Conservation (phyloP, 805 yeast genomes). For the Candida sithepensis region DNA sequence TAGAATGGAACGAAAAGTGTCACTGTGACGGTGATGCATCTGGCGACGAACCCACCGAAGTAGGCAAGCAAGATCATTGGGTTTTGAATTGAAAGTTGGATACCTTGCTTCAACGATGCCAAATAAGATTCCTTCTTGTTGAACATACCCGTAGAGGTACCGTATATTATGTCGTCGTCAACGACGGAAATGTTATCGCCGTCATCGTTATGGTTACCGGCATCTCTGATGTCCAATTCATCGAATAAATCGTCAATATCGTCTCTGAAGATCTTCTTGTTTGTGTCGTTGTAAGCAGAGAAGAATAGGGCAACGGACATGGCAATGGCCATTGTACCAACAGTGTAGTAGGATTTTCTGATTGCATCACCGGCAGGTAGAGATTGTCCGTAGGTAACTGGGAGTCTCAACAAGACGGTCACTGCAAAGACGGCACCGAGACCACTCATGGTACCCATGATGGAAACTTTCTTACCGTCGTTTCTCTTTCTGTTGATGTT, state of each 20-base stretch:
- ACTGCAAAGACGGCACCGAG: conserved; percentile 67
- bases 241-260: conserved; percentile 32
- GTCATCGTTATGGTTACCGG: conserved; percentile 20
- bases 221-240: conserved; percentile 26
- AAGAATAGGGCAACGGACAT: conserved; percentile 37
- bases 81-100: conserved; percentile 42
- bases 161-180: conserved; percentile 11
- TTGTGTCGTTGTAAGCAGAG: conserved; percentile 44
- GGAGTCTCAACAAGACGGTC: conserved; percentile 50
- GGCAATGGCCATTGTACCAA: conserved; percentile 40
- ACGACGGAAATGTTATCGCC: conserved; percentile 13
- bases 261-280: conserved; percentile 27
- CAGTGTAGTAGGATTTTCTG: conserved; percentile 44
- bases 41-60: conserved; percentile 57
- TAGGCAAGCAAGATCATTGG: conserved; percentile 53
- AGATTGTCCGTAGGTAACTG: conserved; percentile 42
- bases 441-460: conserved; percentile 61
- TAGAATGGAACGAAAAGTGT: conserved; percentile 61
- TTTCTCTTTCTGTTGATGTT: conserved; percentile 25
- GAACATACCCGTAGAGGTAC: conserved; percentile 11
- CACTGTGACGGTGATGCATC: conserved; percentile 57
- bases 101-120: conserved; percentile 43
- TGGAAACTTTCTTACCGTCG: conserved; percentile 56
- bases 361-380: conserved; percentile 42
- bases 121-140: conserved; percentile 30